phyloP scores from a whole-genome alignment of 2,329 filamentous ascomycete species.

The Thermomyces lanuginosus region DNA sequence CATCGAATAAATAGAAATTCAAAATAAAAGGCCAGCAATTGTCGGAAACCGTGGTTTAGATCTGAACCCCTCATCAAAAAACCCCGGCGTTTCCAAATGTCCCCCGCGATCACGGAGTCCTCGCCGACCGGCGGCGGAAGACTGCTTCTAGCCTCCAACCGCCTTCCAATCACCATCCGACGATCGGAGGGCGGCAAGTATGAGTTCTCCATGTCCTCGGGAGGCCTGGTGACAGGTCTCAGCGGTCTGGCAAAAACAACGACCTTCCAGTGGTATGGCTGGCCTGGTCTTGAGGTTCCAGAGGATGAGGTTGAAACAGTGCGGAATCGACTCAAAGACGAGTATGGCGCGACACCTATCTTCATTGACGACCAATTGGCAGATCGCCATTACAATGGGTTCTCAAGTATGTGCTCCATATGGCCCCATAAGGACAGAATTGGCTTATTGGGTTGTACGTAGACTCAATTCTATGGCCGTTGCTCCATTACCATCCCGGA shows the following conservation, averaged over 20 bases:
- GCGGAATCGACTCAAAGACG: constrained; percentile 57
- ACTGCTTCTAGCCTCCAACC: constrained; percentile 75
- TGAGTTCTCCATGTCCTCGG: constrained; percentile 83
- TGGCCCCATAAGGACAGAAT: not conserved
- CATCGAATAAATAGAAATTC: no score
- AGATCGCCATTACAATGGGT: constrained; percentile 88
- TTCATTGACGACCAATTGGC: constrained; percentile 82
- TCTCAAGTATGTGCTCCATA: constrained; percentile 52
- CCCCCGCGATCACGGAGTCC: constrained; percentile 4
- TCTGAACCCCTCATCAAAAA: no score
- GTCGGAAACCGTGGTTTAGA: no score
- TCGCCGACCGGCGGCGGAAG: constrained; percentile 16
- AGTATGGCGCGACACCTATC: constrained; percentile 72
- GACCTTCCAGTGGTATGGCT: constrained; percentile 91
- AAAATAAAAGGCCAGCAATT: no score
- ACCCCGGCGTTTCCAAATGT: constrained; percentile 2
- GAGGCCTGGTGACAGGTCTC: constrained; percentile 76
- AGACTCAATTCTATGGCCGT: constrained; percentile 96
- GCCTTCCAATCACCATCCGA: constrained; percentile 87
- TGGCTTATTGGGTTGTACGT: constrained; percentile 1
- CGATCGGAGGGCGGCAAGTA: constrained; percentile 73
- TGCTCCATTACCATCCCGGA: constrained; percentile 96
- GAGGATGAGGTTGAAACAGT: constrained; percentile 59
- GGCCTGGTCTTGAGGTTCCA: constrained; percentile 80
- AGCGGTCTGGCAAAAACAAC: constrained; percentile 78